Conservation (phyloP, 2,329 filamentous ascomycete genomes). For the Ophiostoma triangulosporum region DNA sequence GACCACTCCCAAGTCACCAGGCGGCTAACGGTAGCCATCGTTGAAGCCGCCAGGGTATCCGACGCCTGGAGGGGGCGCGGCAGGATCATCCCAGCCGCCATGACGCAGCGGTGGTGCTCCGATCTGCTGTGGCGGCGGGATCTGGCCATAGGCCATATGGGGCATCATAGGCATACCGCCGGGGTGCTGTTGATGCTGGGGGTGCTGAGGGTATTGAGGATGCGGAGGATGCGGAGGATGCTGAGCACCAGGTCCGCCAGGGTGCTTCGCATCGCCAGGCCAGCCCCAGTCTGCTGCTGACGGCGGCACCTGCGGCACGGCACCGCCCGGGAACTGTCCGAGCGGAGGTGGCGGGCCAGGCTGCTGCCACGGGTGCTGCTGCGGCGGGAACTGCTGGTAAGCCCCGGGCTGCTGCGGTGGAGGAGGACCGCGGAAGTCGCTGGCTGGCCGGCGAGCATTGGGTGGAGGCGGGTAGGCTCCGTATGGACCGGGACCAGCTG, state of each 20-base stretch:
- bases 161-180: not conserved
- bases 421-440: slow-evolving; percentile 2
- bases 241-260: not conserved
- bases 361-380: slow-evolving; percentile 1
- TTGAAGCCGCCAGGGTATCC: slow-evolving; percentile 2
- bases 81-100: not conserved
- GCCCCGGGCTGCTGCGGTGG: not conserved
- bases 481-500: not conserved
- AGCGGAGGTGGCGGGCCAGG: not conserved
- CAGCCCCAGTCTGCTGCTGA: slow-evolving; percentile 6
- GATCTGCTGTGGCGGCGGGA: not conserved
- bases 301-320: not conserved
- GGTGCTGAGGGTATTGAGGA: not conserved
- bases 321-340: not conserved
- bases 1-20: slow-evolving; percentile 1
- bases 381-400: not conserved
- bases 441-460: not conserved
- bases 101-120: not conserved
- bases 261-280: slow-evolving; percentile 8
- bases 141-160: not conserved
- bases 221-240: not conserved
- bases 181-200: not conserved
- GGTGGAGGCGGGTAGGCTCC: not conserved
- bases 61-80: not conserved
- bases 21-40: slow-evolving; percentile 5